Evolutionary conservation across 495 filamentous ascomycete genomes (phyloP).

Genomic region (Penicillium herquei): DNA sequence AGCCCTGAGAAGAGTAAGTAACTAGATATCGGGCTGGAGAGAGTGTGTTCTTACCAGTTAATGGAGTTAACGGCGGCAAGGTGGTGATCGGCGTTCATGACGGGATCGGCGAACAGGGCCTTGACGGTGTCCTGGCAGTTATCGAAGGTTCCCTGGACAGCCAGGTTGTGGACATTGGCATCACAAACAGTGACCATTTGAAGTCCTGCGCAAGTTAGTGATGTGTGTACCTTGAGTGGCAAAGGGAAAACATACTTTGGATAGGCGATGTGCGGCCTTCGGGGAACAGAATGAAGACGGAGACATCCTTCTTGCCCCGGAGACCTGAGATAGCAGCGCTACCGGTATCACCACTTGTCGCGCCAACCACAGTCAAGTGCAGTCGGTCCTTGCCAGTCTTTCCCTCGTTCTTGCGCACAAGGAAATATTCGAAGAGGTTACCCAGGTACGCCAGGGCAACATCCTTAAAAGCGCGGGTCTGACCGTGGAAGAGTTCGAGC

Average conservation of each 20-base stretch:
- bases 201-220: slow-evolving; percentile 54
- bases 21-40: slow-evolving; percentile 1
- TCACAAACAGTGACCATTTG: slow-evolving; percentile 95
- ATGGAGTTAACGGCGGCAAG: slow-evolving; percentile 21
- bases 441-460: slow-evolving; percentile 88
- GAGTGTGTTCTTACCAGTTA: background rate
- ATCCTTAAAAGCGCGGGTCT: slow-evolving; percentile 90
- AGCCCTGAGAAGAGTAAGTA: slow-evolving; percentile 69
- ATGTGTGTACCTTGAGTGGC: background rate
- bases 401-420: slow-evolving; percentile 78
- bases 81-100: slow-evolving; percentile 65
- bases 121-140: slow-evolving; percentile 98
- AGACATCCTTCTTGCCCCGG: slow-evolving; percentile 93
- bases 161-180: slow-evolving; percentile 81
- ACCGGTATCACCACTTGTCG: slow-evolving; percentile 92
- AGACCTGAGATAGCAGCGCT: slow-evolving; percentile 97
- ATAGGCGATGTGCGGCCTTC: slow-evolving; percentile 80
- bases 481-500: slow-evolving; percentile 97
- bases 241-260: slow-evolving; percentile 40
- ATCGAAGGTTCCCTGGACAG: slow-evolving; percentile 86
- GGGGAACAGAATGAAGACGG: slow-evolving; percentile 85
- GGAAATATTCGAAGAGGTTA: slow-evolving; percentile 95
- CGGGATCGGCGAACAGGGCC: slow-evolving; percentile 73
- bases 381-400: slow-evolving; percentile 52
- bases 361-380: slow-evolving; percentile 86